A percentile compares a stretch with the other conserved stretches of the same genome.
phyloP scores from a whole-genome alignment of 2,329 filamentous ascomycete species.

The Sarocladium oryzae region DNA sequence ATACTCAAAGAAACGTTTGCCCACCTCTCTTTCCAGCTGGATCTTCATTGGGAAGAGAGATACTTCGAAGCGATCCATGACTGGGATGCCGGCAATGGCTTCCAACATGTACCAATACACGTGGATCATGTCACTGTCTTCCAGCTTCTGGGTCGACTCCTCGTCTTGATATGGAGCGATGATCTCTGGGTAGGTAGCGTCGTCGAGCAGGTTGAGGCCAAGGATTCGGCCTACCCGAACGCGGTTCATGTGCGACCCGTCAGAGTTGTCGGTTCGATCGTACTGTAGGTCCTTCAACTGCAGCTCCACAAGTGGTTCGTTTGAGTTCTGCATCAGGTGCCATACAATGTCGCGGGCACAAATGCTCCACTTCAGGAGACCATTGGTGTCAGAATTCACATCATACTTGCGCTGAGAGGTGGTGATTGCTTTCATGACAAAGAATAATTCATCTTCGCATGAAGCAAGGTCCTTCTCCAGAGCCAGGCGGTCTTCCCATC shows the following conservation, averaged over 20 bases:
- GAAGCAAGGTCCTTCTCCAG: constrained; percentile 82
- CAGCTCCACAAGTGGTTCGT: constrained; percentile 85
- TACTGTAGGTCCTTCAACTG: constrained; percentile 88
- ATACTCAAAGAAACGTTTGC: constrained; percentile 91
- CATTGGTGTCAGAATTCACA: constrained; percentile 62
- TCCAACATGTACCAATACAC: constrained; percentile 99
- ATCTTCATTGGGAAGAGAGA: constrained; percentile 89
- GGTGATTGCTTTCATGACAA: constrained; percentile 99
- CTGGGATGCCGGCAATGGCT: constrained; percentile 92
- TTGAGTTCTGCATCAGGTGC: constrained; percentile 85
- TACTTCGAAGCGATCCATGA: constrained; percentile 95
- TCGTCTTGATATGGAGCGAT: constrained; percentile 81
- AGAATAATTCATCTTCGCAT: constrained; percentile 96
- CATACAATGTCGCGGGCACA: constrained; percentile 94
- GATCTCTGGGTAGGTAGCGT: constrained; percentile 94
- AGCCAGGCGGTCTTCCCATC: constrained; percentile 85
- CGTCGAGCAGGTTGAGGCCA: constrained; percentile 81
- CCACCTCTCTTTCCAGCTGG: constrained; percentile 86
- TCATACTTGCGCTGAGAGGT: constrained; percentile 87
- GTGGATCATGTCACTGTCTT: constrained; percentile 75
- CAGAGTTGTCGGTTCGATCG: constrained; percentile 91
- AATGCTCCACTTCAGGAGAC: constrained; percentile 85
- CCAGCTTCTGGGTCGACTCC: constrained; percentile 37
- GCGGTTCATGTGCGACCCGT: constrained; percentile 91
- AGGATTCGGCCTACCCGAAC: constrained; percentile 83